A percentile compares a stretch with the other conserved stretches of the same genome.
Evolutionary conservation across 208 protist genomes (phyloP).

Genomic region (Vickermania spadyakhi): DNA sequence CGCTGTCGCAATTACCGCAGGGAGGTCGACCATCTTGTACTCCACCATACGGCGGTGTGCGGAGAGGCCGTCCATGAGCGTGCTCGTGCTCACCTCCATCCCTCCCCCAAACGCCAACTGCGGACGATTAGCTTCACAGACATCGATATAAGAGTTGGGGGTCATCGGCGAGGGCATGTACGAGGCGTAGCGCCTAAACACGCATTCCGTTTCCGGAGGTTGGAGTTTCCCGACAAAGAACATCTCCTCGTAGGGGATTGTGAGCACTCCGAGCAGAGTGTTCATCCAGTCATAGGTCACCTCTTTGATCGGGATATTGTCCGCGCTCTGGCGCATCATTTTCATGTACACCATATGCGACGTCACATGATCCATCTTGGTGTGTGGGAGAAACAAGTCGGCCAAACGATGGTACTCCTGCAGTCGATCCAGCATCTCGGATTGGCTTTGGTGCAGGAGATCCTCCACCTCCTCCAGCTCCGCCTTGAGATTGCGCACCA

Average conservation of each 20-base stretch:
- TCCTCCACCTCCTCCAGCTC: constrained; percentile 52
- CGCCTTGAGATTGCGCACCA: constrained; percentile 26
- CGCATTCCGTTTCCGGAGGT: not conserved
- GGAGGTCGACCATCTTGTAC: not conserved
- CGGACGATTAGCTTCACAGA: not conserved
- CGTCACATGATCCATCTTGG: constrained; percentile 29
- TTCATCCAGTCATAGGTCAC: constrained; percentile 50
- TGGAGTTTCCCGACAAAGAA: constrained; percentile 12
- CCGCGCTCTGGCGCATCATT: constrained; percentile 49
- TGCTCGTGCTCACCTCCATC: too few species aligned
- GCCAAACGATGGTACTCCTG: constrained; percentile 26
- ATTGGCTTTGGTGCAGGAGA: constrained; percentile 26
- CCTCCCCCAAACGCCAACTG: too few species aligned
- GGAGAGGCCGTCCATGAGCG: too few species aligned
- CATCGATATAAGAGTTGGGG: not conserved
- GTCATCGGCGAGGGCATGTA: not conserved
- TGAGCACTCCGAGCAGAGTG: constrained; percentile 31
- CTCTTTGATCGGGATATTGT: constrained; percentile 58
- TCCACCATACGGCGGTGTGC: not conserved
- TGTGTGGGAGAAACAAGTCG: constrained; percentile 46
- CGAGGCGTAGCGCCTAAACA: not conserved
- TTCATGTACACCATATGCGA: constrained; percentile 39
- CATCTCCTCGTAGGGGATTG: constrained; percentile 18
- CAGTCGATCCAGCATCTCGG: constrained; percentile 28
- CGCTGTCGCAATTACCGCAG: not conserved